Conservation (phyloP, 345 rosid genomes). For the Hibiscus tridactylites region DNA sequence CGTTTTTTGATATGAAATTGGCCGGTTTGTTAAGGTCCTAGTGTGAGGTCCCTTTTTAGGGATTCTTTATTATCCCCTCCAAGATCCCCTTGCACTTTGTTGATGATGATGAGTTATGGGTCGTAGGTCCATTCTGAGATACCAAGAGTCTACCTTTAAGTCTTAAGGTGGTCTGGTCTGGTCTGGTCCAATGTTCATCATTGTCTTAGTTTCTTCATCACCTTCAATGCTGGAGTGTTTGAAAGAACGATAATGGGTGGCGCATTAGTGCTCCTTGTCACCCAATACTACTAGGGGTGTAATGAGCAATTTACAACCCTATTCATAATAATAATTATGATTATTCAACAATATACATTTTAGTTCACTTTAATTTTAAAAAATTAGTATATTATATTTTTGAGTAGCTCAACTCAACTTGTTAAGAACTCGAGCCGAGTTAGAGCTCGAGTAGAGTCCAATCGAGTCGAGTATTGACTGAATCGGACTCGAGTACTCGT, state of each 20-base stretch:
- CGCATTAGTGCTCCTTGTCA: not conserved
- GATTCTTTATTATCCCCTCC: not conserved
- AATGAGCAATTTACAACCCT: no score
- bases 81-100: not conserved
- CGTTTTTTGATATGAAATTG: not conserved
- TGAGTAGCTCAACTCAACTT: no score
- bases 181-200: not conserved
- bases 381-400: no score
- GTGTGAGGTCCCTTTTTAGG: not conserved
- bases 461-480: no score
- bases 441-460: no score
- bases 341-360: no score
- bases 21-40: not conserved
- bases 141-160: not conserved
- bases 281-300: not conserved
- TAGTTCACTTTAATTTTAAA: no score
- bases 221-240: not conserved
- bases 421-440: no score
- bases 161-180: not conserved
- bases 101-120: not conserved
- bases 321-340: no score
- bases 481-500: no score
- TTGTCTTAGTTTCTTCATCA: not conserved
- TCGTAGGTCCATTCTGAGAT: not conserved
- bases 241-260: not conserved